phyloP scores from a whole-genome alignment of 352 stramenopile species.

The Pelagophyceae sp. region DNA sequence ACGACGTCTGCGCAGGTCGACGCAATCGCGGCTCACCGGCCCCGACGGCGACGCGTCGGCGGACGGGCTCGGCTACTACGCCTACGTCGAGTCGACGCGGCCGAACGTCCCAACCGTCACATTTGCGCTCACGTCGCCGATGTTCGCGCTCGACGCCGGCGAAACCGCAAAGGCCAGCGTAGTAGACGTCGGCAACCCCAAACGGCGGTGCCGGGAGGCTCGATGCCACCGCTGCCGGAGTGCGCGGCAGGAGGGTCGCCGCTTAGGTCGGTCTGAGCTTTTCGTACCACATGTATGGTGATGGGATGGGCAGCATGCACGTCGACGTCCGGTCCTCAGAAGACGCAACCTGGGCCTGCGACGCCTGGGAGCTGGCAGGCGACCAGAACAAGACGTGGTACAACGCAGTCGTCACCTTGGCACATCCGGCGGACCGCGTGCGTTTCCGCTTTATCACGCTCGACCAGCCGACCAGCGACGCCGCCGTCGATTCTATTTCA shows the following conservation, averaged over 20 bases:
- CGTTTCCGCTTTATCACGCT: background rate
- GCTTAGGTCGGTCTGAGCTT: background rate
- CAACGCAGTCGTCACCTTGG: background rate
- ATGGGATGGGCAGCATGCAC: background rate
- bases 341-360: background rate
- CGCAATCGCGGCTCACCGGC: background rate
- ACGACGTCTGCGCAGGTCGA: background rate
- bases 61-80: background rate
- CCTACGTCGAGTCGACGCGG: background rate
- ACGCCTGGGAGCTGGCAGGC: background rate
- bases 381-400: background rate
- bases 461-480: background rate
- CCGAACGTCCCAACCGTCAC: background rate
- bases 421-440: background rate
- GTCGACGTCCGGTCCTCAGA: too few species aligned
- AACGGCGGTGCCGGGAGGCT: too few species aligned
- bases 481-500: background rate
- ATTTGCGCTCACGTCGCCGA: background rate
- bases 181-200: too few species aligned
- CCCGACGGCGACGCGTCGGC: background rate
- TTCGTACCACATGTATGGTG: too few species aligned
- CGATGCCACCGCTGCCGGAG: too few species aligned
- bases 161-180: too few species aligned
- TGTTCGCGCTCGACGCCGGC: background rate
- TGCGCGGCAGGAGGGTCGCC: too few species aligned